Evolutionary conservation across 2,329 filamentous ascomycete genomes (phyloP).

Genomic region (Oidium heveae): DNA sequence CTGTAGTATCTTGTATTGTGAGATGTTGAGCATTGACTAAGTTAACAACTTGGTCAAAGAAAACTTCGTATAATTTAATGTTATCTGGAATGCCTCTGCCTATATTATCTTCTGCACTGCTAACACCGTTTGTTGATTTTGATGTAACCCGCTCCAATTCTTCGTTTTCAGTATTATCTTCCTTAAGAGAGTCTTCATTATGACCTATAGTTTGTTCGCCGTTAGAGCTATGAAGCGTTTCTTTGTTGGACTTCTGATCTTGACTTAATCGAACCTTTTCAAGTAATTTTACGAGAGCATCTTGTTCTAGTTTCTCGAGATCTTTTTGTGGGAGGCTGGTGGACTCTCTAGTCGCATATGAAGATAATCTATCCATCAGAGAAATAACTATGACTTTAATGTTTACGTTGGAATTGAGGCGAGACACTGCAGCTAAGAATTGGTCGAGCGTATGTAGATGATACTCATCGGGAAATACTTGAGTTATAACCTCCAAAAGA

Average conservation of each 20-base stretch:
- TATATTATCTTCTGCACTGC: slow-evolving; percentile 19
- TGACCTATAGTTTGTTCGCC: slow-evolving; percentile 14
- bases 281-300: slow-evolving; percentile 53
- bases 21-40: slow-evolving; percentile 77
- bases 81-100: slow-evolving; percentile 38
- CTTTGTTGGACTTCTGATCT: slow-evolving; percentile 16
- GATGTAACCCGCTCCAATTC: slow-evolving; percentile 13
- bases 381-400: slow-evolving; percentile 96
- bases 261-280: slow-evolving; percentile 52
- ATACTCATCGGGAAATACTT: slow-evolving; percentile 96
- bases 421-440: slow-evolving; percentile 75
- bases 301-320: slow-evolving; percentile 55
- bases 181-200: not conserved
- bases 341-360: slow-evolving; percentile 78
- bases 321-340: slow-evolving; percentile 45
- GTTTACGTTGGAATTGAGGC: slow-evolving; percentile 88
- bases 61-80: slow-evolving; percentile 85
- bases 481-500: slow-evolving; percentile 89
- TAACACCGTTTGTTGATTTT: slow-evolving; percentile 6
- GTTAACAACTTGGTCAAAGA: slow-evolving; percentile 87
- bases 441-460: slow-evolving; percentile 92
- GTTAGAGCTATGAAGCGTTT: slow-evolving; percentile 8
- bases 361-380: slow-evolving; percentile 84
- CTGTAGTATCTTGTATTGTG: slow-evolving; percentile 84
- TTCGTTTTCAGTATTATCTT: not conserved